These are phyloP conservation scores for Botryotinia calthae DNA, from an alignment of 2,329 filamentous ascomycete genomes.

Conservation along the genomic window DNA sequence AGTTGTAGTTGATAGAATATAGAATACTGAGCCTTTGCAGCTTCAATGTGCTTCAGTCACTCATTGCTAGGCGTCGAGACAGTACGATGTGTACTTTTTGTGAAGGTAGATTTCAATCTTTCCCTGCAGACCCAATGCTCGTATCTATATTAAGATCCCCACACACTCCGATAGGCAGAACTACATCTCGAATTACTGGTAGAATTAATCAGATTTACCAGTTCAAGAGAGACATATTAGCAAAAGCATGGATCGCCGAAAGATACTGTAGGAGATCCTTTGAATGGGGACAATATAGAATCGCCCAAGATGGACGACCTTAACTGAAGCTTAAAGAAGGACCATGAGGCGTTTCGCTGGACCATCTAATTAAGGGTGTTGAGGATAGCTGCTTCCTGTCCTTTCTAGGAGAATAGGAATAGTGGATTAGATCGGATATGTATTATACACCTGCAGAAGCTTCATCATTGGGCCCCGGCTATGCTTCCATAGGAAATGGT, in stretches of 20 bases:
- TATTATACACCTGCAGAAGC: constrained; percentile 14
- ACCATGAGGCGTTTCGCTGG: background rate
- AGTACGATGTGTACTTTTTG: background rate
- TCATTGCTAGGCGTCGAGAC: background rate
- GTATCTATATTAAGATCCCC: background rate
- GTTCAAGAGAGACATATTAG: background rate
- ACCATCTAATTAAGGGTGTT: background rate
- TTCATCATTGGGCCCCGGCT: background rate
- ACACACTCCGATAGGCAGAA: background rate
- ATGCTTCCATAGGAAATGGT: constrained; percentile 9
- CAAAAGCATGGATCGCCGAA: constrained; percentile 1
- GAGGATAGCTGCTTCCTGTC: constrained; percentile 6
- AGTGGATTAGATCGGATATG: constrained; percentile 4
- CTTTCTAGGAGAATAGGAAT: background rate
- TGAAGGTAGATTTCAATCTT: background rate
- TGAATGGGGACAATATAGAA: constrained; percentile 2
- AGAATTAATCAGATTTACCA: background rate
- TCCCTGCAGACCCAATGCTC: background rate
- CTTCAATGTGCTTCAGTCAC: background rate
- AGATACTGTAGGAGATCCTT: background rate
- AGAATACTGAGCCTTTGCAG: background rate
- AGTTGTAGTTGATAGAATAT: background rate
- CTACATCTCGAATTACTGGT: background rate
- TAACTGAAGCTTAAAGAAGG: background rate
- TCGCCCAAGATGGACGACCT: background rate